Base-by-base conservation (phyloP, 2,329 filamentous ascomycete genomes). In the Fonsecaea erecta region DNA sequence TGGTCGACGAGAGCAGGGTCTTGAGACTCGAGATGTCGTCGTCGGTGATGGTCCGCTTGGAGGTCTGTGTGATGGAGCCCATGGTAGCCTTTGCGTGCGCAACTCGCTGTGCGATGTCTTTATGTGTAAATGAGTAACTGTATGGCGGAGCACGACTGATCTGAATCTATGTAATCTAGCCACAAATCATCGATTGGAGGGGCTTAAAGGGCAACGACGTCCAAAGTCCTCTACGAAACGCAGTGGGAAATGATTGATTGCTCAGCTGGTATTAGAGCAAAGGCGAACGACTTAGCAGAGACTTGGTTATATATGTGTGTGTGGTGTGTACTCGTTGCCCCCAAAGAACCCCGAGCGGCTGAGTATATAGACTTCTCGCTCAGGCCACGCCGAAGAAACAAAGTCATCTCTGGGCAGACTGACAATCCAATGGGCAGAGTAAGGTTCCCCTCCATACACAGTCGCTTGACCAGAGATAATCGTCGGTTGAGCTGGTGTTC, bases 11-110 rank as follows among this genome's bases (percentile, higher is more conserved):
- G 4, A 71, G 54, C 7, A 69, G 59, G 0, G 66, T 56, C 16
- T 59, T 54, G 21, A 71, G 62, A 16, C 48, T 52, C 12, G 68
- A 62, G 58, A 71, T 68, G 55, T 71, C 70, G 14, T 60, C 58
- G 48, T 18, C 21, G 12, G 46, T 63, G 52, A 70, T 56, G 28
- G 37, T 61, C 43, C 67, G 64, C 40, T 65, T 67, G 32, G 66
- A 32, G 12, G 55, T 46, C 12, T 46, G 16, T 11, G 66, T 37
- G 12, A 67, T 46, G 16, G 69, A 70, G 32, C 68, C 64, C 69
- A 71, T 71, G 30, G 21, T 68, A 1, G 7, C 40, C 35, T 16
- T 40, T n/a, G 5, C n/a, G 37, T 40, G 14, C 37, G 16, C 8
- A 40, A 40, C 37, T n/a, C 37, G 37, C 37, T 40, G 16, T n/a